These are phyloP conservation scores for Crataegus laevigata DNA, from an alignment of 306 rosid species.

Conservation along the genomic window DNA sequence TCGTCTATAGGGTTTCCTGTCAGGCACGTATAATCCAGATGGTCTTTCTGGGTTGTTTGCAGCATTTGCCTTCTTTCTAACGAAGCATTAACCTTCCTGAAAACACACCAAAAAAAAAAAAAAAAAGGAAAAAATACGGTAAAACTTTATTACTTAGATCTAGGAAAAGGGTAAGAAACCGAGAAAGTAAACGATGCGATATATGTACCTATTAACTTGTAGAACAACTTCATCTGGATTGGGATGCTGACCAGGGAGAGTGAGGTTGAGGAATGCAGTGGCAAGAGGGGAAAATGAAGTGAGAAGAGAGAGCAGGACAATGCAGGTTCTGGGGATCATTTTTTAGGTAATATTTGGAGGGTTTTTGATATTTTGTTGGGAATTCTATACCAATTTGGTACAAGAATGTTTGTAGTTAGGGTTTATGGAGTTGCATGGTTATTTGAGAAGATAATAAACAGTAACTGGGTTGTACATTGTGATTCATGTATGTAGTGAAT, in stretches of 20 bases:
- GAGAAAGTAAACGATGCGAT: not conserved
- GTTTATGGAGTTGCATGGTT: not conserved
- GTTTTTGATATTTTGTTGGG: not conserved
- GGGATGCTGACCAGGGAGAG: constrained; percentile 85
- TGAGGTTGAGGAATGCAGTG: constrained; percentile 50
- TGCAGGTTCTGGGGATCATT: constrained; percentile 52
- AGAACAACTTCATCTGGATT: constrained; percentile 74
- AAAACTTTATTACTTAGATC: not conserved
- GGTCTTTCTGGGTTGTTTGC: constrained; percentile 23
- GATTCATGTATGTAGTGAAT: too few species aligned
- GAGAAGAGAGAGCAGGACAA: constrained; percentile 40
- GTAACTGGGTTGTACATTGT: not conserved
- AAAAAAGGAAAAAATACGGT: not conserved
- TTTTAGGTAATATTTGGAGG: constrained; percentile 2
- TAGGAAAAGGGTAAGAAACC: not conserved
- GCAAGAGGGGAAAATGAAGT: constrained; percentile 27
- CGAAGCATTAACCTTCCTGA: constrained; percentile 84
- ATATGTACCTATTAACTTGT: constrained; percentile 62
- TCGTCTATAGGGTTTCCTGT: constrained; percentile 96
- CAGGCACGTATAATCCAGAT: constrained; percentile 33
- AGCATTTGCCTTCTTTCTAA: constrained; percentile 63
- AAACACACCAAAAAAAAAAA: not conserved
- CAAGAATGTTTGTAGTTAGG: not conserved
- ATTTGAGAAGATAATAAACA: not conserved
- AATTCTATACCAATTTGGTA: not conserved